Percentiles rank a stretch among this genome's conserved stretches.
Evolutionary conservation across 2,329 filamentous ascomycete genomes (phyloP).

Genomic region (Westerdykella aurantiaca): DNA sequence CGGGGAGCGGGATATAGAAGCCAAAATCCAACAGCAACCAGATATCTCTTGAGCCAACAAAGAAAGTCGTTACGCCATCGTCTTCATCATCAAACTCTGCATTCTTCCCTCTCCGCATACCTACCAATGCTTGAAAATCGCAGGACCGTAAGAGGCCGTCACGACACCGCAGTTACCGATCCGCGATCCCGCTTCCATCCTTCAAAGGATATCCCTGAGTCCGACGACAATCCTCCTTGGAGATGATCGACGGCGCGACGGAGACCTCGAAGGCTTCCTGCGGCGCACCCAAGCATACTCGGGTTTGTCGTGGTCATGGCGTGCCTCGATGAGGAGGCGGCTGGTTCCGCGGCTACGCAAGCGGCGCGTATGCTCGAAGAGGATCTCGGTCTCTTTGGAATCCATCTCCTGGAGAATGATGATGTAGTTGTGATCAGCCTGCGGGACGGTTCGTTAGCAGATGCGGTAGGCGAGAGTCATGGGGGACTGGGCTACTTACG

Average conservation of each 20-base stretch:
- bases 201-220: constrained; percentile 29
- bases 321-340: constrained; percentile 40
- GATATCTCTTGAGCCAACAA: too few species aligned
- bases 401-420: constrained; percentile 48
- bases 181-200: background rate
- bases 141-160: too few species aligned
- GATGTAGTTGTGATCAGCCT: constrained; percentile 44
- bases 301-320: constrained; percentile 32
- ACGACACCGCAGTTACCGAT: too few species aligned
- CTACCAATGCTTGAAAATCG: too few species aligned
- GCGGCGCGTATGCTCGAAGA: constrained; percentile 47
- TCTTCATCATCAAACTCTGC: too few species aligned
- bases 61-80: too few species aligned
- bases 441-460: constrained; percentile 6
- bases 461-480: background rate
- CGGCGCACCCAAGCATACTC: constrained; percentile 44
- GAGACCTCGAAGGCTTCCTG: constrained; percentile 26
- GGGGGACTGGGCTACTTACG: constrained; percentile 32
- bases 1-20: too few species aligned
- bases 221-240: constrained; percentile 29
- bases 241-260: constrained; percentile 25
- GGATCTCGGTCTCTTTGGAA: constrained; percentile 43
- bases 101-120: too few species aligned
- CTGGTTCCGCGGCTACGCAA: constrained; percentile 32
- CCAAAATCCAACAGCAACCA: too few species aligned